These are phyloP conservation scores for Teunomyces panamensis DNA, from an alignment of 805 yeast species.

Conservation along the genomic window DNA sequence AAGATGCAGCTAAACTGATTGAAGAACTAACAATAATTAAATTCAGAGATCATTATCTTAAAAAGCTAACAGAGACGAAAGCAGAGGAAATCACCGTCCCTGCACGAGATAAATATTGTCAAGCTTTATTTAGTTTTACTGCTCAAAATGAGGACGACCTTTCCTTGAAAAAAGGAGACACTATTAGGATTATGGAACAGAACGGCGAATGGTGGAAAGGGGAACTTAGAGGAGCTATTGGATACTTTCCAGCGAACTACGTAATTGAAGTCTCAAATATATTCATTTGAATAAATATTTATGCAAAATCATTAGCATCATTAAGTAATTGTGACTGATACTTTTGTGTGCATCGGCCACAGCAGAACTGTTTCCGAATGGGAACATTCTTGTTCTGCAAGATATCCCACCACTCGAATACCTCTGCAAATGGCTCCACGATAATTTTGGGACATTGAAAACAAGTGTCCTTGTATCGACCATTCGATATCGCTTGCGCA, in stretches of 20 bases:
- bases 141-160: constrained; percentile 43
- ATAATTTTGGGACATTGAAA: constrained; percentile 47
- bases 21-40: constrained; percentile 1
- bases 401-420: constrained; percentile 67
- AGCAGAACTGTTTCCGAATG: constrained; percentile 53
- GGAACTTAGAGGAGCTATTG: constrained; percentile 20
- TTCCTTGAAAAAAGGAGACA: constrained; percentile 41
- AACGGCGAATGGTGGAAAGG: constrained; percentile 40
- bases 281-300: neutral
- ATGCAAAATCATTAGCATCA: constrained; percentile 5
- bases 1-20: neutral
- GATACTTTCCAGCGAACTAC: constrained; percentile 33
- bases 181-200: constrained; percentile 33
- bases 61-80: neutral
- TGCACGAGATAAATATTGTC: constrained; percentile 17
- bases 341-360: constrained; percentile 42
- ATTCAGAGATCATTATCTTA: neutral
- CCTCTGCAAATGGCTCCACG: constrained; percentile 57
- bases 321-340: constrained; percentile 9
- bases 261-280: constrained; percentile 13
- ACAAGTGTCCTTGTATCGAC: constrained; percentile 50
- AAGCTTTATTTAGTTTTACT: constrained; percentile 37
- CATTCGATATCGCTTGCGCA: constrained; percentile 52
- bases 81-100: neutral
- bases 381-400: constrained; percentile 50